phyloP scores from a whole-genome alignment of 2,329 filamentous ascomycete species.

The Sarocladium brachiariae region DNA sequence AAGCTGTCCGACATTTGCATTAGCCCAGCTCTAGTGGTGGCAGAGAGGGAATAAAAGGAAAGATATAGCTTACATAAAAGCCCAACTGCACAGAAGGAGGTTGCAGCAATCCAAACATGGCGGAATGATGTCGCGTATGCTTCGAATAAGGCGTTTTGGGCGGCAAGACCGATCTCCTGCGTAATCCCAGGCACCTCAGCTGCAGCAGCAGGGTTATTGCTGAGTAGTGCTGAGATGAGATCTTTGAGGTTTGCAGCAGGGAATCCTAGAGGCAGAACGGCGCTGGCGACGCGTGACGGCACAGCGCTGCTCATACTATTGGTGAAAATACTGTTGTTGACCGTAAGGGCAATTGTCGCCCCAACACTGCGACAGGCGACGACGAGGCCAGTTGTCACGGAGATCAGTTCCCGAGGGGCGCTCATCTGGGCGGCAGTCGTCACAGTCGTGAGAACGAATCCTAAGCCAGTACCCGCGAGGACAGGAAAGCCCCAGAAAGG shows the following conservation, averaged over 20 bases:
- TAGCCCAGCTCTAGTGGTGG: too few relatives aligned
- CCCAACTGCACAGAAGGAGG: not conserved
- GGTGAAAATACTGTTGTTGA: conserved; percentile 26
- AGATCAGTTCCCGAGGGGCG: conserved; percentile 28
- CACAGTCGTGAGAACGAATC: conserved; percentile 25
- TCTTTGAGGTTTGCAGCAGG: conserved; percentile 14
- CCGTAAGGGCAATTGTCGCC: conserved; percentile 29
- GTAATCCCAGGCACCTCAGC: conserved; percentile 22
- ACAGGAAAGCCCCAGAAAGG: conserved; percentile 29
- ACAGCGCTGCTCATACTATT: conserved; percentile 19
- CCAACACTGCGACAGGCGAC: conserved; percentile 29
- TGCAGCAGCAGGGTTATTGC: conserved; percentile 20
- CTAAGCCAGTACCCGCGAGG: conserved; percentile 26
- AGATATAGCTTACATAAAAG: too few relatives aligned
- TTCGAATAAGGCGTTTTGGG: conserved; percentile 17
- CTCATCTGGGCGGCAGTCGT: conserved; percentile 30
- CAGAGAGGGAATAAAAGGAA: too few relatives aligned
- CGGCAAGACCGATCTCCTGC: conserved; percentile 21
- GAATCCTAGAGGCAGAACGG: conserved; percentile 24
- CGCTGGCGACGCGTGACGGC: conserved; percentile 24
- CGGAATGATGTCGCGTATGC: conserved; percentile 24
- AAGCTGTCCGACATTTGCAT: too few relatives aligned
- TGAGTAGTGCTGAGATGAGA: conserved; percentile 21
- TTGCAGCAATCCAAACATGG: conserved; percentile 25
- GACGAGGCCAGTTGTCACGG: conserved; percentile 29